Conservation (phyloP, 2,329 filamentous ascomycete species). For the Aspergillus tamarii region DNA sequence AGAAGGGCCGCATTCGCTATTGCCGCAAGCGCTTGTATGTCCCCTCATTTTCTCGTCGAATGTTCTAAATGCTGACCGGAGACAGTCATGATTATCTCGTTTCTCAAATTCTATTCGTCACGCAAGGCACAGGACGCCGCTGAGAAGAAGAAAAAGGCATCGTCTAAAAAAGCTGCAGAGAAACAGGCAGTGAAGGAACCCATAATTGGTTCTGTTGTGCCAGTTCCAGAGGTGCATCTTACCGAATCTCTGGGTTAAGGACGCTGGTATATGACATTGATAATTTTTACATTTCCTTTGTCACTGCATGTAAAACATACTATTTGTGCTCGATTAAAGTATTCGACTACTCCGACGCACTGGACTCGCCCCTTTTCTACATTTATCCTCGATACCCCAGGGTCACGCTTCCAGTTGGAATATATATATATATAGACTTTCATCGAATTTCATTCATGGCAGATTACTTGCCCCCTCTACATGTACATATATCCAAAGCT, state of each 20-base stretch:
- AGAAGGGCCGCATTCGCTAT: slow-evolving; percentile 66
- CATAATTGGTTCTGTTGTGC: slow-evolving; percentile 16
- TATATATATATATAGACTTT: slow-evolving; percentile 5
- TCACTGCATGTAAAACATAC: background rate
- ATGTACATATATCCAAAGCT: slow-evolving; percentile 11
- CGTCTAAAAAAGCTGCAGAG: slow-evolving; percentile 35
- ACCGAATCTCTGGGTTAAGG: slow-evolving; percentile 36
- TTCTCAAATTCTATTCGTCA: slow-evolving; percentile 49
- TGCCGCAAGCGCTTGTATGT: slow-evolving; percentile 53
- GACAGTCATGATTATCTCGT: slow-evolving; percentile 52
- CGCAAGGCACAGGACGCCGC: slow-evolving; percentile 40
- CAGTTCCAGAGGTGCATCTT: slow-evolving; percentile 27
- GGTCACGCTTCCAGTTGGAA: background rate
- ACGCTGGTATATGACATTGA: background rate
- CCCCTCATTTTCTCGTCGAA: background rate
- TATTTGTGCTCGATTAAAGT: background rate
- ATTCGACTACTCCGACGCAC: background rate
- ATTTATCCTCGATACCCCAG: slow-evolving; percentile 7
- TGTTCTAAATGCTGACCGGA: slow-evolving; percentile 17
- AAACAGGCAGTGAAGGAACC: slow-evolving; percentile 21
- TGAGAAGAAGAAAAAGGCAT: slow-evolving; percentile 39
- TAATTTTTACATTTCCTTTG: background rate
- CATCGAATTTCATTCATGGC: background rate
- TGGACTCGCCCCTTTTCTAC: background rate
- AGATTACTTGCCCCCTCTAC: background rate